phyloP scores from a whole-genome alignment of 345 rosid genomes.

The Erucastrum elatum region DNA sequence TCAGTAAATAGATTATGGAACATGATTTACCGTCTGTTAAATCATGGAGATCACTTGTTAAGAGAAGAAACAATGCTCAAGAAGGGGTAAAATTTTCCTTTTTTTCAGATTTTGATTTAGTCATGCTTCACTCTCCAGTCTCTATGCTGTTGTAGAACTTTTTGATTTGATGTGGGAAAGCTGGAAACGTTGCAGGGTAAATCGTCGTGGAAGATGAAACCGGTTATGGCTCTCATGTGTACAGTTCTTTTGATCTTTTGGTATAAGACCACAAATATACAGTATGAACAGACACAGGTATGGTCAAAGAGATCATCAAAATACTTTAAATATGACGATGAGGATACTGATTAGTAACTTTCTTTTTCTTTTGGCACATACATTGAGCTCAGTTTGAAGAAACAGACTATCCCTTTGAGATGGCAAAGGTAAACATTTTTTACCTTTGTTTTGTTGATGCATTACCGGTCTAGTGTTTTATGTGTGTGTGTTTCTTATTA shows the following conservation, averaged over 20 bases:
- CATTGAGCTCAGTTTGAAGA: slow-evolving; percentile 64
- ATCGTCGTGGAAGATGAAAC: slow-evolving; percentile 75
- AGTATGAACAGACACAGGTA: slow-evolving; percentile 83
- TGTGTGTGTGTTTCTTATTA: too few relatives aligned
- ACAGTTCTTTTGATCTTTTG: slow-evolving; percentile 74
- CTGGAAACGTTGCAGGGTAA: slow-evolving; percentile 56
- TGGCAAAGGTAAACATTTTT: slow-evolving; percentile 51
- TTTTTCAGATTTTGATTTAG: too few relatives aligned
- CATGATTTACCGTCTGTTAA: slow-evolving; percentile 50
- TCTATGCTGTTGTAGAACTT: background rate
- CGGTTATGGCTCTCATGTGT: slow-evolving; percentile 67
- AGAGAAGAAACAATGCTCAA: slow-evolving; percentile 53
- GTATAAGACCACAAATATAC: slow-evolving; percentile 78
- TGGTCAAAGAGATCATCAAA: background rate
- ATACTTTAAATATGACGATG: background rate
- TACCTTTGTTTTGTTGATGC: background rate
- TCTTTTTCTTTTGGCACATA: slow-evolving; percentile 20
- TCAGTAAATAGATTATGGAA: slow-evolving; percentile 39
- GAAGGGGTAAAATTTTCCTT: slow-evolving; percentile 60
- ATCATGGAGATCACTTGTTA: slow-evolving; percentile 64
- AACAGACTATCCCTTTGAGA: slow-evolving; percentile 57
- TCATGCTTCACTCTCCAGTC: too few relatives aligned
- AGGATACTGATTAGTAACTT: background rate
- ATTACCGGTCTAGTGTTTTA: background rate
- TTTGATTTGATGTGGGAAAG: slow-evolving; percentile 20